Evolutionary conservation across 2,329 filamentous ascomycete genomes (phyloP).

Genomic region (Claviceps quebecensis): DNA sequence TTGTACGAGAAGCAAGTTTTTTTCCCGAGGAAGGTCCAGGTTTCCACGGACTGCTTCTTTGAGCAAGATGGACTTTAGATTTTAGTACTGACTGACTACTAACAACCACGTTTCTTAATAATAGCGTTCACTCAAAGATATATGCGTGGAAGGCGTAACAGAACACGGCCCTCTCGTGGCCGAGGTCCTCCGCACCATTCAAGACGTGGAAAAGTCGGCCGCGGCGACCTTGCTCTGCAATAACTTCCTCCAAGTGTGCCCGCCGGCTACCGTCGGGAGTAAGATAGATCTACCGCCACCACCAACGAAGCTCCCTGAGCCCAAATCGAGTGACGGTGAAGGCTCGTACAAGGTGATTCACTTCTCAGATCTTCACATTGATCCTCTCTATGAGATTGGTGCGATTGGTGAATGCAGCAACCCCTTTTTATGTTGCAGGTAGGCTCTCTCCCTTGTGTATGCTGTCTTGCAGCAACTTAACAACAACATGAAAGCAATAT

Average conservation of each 20-base stretch:
- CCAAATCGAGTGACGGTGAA: neutral
- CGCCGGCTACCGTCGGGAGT: neutral
- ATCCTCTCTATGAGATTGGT: neutral
- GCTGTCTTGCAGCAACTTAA: too few species aligned
- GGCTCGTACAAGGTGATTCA: neutral
- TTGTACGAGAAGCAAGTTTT: too few species aligned
- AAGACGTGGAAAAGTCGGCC: neutral
- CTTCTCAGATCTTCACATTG: slow-evolving; percentile 1
- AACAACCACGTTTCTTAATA: neutral
- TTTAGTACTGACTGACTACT: too few species aligned
- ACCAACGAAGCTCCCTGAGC: neutral
- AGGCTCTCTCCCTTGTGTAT: slow-evolving; percentile 3
- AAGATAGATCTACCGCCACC: neutral
- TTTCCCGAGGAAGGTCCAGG: too few species aligned
- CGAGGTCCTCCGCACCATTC: neutral
- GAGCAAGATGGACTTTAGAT: too few species aligned
- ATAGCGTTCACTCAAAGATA: neutral
- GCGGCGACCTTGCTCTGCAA: neutral
- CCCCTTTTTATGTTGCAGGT: slow-evolving; percentile 1
- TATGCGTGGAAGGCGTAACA: neutral
- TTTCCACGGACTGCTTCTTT: too few species aligned
- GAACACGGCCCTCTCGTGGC: neutral
- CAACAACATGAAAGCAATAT: too few species aligned
- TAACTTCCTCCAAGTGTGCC: neutral
- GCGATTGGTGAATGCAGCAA: slow-evolving; percentile 10